Evolutionary conservation across 2,329 filamentous ascomycete genomes (phyloP), one percentile per base, ranked within the genome.

Genomic region (Clarireedia sp.): DNA sequence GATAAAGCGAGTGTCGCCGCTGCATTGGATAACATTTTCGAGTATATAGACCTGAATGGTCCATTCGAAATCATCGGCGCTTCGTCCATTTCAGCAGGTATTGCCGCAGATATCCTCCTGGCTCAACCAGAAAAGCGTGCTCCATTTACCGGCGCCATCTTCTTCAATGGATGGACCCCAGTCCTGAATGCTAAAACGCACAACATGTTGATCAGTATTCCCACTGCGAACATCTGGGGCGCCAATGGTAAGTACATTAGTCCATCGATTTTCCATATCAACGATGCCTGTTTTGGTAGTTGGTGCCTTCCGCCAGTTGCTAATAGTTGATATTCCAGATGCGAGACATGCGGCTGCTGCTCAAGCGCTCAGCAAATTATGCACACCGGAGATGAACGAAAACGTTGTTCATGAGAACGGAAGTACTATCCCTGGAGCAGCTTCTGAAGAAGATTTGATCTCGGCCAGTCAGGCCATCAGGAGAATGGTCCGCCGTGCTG

Each of bases 61-160:
- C 45, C 45, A 17, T 48, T 48, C 45, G 45, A 48, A n/a, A 36
- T 29, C 24, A 33, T 48, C 19, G 16, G 21, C 14, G 45, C 45
- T 26, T 56, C 51, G 23, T 51, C 48, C 16, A 10, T 33, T 16
- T 48, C 45, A 29, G 45, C 23, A 26, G 45, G 45, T 2, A 23
- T 23, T 36, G 29, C 45, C 8, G 23, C 50, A 6, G 43, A 21
- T 45, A 56, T 45, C 5, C 46, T 45, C 5, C 19, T 60, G 2
- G 10, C 24, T 3, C 29, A 23, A 10, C 17, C 23, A n/a, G 14
- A 37, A n/a, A 24, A 44, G 14, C 78, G 45, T 33, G 14, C 45
- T 33, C 6, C 41, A 16, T 58, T 60, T 48, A 54, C 51, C 26
- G 58, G 56, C 17, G 56, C 56, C 4, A 50, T 60, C 10, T 58